Conservation (phyloP, 192 early-diverging fungal genomes). For the Pilobolus umbonatus region DNA sequence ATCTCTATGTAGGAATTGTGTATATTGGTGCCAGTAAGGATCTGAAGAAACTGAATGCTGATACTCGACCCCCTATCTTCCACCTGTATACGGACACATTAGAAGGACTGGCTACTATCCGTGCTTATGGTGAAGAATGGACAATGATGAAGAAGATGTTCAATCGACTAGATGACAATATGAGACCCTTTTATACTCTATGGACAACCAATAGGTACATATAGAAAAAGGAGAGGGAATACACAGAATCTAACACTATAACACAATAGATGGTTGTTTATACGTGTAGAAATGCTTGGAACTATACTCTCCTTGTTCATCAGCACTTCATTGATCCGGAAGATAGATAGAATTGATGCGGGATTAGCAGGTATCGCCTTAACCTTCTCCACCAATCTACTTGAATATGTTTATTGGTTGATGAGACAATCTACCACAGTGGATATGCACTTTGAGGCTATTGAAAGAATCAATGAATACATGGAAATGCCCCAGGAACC, state of each 20-base stretch:
- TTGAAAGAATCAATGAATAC: slow-evolving; percentile 84
- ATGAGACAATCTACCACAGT: slow-evolving; percentile 73
- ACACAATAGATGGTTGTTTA: slow-evolving; percentile 22
- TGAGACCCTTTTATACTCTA: slow-evolving; percentile 75
- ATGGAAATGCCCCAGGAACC: slow-evolving; percentile 72
- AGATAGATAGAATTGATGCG: slow-evolving; percentile 55
- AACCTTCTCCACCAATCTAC: slow-evolving; percentile 78
- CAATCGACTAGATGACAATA: slow-evolving; percentile 61
- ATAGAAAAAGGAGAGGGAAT: background rate
- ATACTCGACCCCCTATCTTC: slow-evolving; percentile 68
- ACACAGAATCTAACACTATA: background rate
- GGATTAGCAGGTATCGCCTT: slow-evolving; percentile 79
- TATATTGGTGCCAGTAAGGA: slow-evolving; percentile 51
- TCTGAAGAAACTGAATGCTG: slow-evolving; percentile 73
- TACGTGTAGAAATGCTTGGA: slow-evolving; percentile 27
- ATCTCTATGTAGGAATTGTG: slow-evolving; percentile 18
- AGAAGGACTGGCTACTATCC: slow-evolving; percentile 64
- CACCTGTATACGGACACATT: slow-evolving; percentile 58
- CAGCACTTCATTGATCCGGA: slow-evolving; percentile 57
- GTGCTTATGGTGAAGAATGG: slow-evolving; percentile 69
- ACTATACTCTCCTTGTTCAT: slow-evolving; percentile 25
- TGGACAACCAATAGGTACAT: slow-evolving; percentile 68
- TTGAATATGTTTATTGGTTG: slow-evolving; percentile 66
- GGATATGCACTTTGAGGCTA: slow-evolving; percentile 80
- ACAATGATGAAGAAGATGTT: slow-evolving; percentile 57